Percentiles rank a stretch among this genome's conserved stretches.
Evolutionary conservation across 139 green algal genomes (phyloP).

Genomic region (Spirogloea muscicola): DNA sequence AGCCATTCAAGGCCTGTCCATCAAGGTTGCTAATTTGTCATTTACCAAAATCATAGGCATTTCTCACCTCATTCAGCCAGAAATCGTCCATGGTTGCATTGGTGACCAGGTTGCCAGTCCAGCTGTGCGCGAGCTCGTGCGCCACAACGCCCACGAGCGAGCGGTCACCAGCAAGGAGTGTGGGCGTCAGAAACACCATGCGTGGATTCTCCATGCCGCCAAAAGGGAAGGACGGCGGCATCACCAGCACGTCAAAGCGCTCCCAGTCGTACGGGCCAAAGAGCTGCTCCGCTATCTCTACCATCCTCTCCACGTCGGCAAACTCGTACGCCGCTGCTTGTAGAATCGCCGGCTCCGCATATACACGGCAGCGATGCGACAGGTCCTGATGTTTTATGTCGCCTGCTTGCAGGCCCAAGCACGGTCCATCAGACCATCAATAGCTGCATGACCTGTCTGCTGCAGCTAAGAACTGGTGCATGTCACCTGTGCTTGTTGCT

Average conservation of each 20-base stretch:
- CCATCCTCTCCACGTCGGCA: slow-evolving; percentile 50
- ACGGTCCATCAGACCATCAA: too few species aligned
- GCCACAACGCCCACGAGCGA: slow-evolving; percentile 75
- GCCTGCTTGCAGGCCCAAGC: slow-evolving; percentile 55
- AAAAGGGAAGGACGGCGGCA: slow-evolving; percentile 81
- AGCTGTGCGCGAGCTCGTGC: slow-evolving; percentile 90
- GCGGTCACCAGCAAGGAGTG: slow-evolving; percentile 82
- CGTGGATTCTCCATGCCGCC: slow-evolving; percentile 86
- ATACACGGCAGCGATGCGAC: too few species aligned
- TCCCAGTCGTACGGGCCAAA: slow-evolving; percentile 89
- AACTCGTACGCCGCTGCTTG: slow-evolving; percentile 73
- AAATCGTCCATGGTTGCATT: slow-evolving; percentile 73
- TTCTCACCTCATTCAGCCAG: slow-evolving; percentile 43
- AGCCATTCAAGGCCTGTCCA: too few species aligned
- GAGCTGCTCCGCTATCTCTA: slow-evolving; percentile 72
- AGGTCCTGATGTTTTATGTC: too few species aligned
- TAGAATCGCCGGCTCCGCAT: slow-evolving; percentile 79
- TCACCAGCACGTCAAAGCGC: slow-evolving; percentile 86
- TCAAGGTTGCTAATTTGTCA: too few species aligned
- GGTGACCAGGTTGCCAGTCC: slow-evolving; percentile 89
- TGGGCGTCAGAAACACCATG: slow-evolving; percentile 88
- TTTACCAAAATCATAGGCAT: too few species aligned
- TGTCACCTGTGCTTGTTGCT: too few species aligned
- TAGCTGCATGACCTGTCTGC: too few species aligned
- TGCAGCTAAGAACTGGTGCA: too few species aligned